Base-by-base conservation (phyloP, 257 asterid species). In the Avicennia marina region DNA sequence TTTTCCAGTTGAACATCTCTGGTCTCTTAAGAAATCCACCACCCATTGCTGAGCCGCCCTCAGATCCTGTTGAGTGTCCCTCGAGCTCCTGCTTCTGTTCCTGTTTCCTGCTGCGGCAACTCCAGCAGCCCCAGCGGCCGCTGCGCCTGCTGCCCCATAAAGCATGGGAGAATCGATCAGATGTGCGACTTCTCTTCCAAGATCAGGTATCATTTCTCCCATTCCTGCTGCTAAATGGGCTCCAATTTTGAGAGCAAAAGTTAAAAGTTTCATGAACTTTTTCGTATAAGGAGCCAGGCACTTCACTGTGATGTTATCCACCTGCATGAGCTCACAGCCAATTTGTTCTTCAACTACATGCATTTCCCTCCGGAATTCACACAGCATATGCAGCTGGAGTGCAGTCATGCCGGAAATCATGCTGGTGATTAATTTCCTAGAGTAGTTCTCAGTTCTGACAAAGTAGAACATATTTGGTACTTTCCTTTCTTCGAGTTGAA, bases 161-260 rank as follows among this genome's bases (percentile, higher is more conserved):
- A 79, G 52, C 15, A 77, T 11, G 10, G 95, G 86, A 56, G 97
- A 86, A 4, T 76, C 75, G 4, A 70, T 57, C 46, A 89, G 72
- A 70, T 81, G 91, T 12, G 87, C 77, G 7, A 89, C 90, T 75
- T 80, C 95, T 71, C 79, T 67, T 48, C 95, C 84, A 17, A 89
- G 75, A 77, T 89, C 97, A 48, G 97, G 97, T 70, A 89, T 89
- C 86, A 89, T 63, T 50, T 77, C 85, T 29, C 95, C 95, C 97
- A 89, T 89, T 10, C 97, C 97, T 46, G 62, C 88, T 53, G 95
- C 95, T 53, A 89, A 66, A 61, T 89, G 97, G 21, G 97, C 97
- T 55, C 97, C 95, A 18, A 89, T 84, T 64, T 89, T 86, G 27
- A 89, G 84, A 21, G 97, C 95, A 71, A 89, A 86, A 16, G 97